Evolutionary conservation across 2,329 filamentous ascomycete species (phyloP).

Genomic region (Aspergillus neotritici): DNA sequence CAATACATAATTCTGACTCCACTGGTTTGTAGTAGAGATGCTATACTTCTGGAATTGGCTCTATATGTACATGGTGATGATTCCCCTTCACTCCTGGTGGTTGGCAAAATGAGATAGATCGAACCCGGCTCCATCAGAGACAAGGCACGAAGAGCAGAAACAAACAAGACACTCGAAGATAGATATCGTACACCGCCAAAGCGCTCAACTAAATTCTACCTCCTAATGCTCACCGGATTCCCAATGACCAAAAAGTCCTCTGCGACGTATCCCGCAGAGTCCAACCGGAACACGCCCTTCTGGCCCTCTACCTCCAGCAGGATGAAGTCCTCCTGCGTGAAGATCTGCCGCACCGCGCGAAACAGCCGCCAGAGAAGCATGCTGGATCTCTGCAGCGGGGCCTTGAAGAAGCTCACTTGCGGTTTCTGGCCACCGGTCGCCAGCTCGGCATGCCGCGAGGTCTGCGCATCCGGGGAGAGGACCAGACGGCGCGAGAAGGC

Average conservation of each 20-base stretch:
- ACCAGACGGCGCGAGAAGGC: slow-evolving; percentile 30
- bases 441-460: slow-evolving; percentile 15
- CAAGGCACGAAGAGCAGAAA: background rate
- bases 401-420: slow-evolving; percentile 29
- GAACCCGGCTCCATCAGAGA: too few species aligned
- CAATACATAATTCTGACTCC: background rate
- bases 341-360: slow-evolving; percentile 32
- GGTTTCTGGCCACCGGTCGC: slow-evolving; percentile 8
- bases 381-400: slow-evolving; percentile 28
- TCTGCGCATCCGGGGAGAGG: slow-evolving; percentile 22
- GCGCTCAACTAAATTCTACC: slow-evolving; percentile 2
- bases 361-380: slow-evolving; percentile 29
- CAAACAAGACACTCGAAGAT: slow-evolving; percentile 12
- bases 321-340: slow-evolving; percentile 38
- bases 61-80: slow-evolving; percentile 9
- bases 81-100: too few species aligned
- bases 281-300: slow-evolving; percentile 33
- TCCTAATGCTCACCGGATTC: slow-evolving; percentile 19
- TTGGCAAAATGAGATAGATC: too few species aligned
- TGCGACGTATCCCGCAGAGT: slow-evolving; percentile 33
- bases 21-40: background rate
- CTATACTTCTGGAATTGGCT: too few species aligned
- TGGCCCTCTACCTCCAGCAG: slow-evolving; percentile 33
- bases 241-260: slow-evolving; percentile 32
- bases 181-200: slow-evolving; percentile 1